Evolutionary conservation across 352 stramenopile genomes (phyloP), one percentile per base, ranked within the genome.

Genomic region (Phytophthora chlamydospora): DNA sequence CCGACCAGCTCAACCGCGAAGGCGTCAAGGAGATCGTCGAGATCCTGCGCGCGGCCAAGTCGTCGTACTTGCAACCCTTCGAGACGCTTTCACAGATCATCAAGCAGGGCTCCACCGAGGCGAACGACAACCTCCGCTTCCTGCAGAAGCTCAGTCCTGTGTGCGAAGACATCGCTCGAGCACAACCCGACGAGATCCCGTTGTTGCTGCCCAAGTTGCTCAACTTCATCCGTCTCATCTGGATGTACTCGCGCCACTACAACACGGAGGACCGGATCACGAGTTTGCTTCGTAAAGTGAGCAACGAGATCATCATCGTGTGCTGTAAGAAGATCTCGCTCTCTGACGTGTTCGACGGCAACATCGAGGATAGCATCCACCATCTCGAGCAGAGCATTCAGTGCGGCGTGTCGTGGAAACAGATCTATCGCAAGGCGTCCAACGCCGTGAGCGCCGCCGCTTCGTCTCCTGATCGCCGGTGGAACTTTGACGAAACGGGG

Each of bases 91-190:
- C 88, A 12, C 83, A 97, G 56, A 95, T 96, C 56, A 98, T 98
- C 47, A 92, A 97, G 62, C 85, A 97, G 56, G 91, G 90, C 0
- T 97, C 90, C 1, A 70, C 86, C 1, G 91, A 97, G 64, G 94
- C 95, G 0, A 97, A 98, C 50, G 93, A 98, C 63, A 98, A 98
- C 48, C 65, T 98, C 13, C 90, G 85, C 39, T 98, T 98, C 47
- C 75, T 98, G n/a, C 85, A 97, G 56, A 93, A 94, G 43, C 89
- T 98, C 34, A 89, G 81, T 13, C 84, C 86, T 6, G 89, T 97
- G 6, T 98, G 95, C 47, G 80, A 96, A 66, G 85, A 97, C 21
- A 88, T 98, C 2, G 59, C 90, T 7, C 68, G 68, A 32, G 91
- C 93, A 6, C 78, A 92, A 33, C 90, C 95, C 0, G 79, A 86